Conservation (phyloP, 495 filamentous ascomycete genomes). For the Xylaria scruposa region DNA sequence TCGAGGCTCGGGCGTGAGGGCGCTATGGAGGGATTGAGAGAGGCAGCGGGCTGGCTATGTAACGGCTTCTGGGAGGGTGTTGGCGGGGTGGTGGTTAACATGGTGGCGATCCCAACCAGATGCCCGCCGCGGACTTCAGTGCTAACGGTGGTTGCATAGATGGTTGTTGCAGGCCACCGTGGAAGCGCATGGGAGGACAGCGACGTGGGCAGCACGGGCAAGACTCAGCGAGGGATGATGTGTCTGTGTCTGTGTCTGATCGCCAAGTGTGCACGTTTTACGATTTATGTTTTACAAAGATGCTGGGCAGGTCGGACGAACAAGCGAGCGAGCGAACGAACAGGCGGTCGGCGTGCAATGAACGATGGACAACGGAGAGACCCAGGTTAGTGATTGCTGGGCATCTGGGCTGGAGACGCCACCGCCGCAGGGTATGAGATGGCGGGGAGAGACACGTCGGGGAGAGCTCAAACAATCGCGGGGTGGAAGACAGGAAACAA, state of each 20-base stretch:
- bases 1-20: conserved; percentile 47
- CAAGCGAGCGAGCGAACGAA: neutral
- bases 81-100: conserved; percentile 65
- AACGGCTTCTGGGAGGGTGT: conserved; percentile 75
- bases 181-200: conserved; percentile 11
- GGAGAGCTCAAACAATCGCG: neutral
- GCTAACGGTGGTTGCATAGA: conserved; percentile 33
- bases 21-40: conserved; percentile 40
- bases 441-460: neutral
- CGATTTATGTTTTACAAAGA: neutral
- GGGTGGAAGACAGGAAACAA: neutral
- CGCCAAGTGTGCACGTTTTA: neutral
- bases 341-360: neutral
- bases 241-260: conserved; percentile 1
- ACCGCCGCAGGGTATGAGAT: neutral
- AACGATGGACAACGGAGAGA: no score
- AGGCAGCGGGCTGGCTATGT: conserved; percentile 58
- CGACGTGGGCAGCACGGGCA: conserved; percentile 7
- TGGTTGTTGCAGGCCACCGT: conserved; percentile 22
- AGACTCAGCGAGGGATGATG: neutral
- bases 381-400: neutral
- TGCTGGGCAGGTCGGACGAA: neutral
- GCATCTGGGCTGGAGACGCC: neutral
- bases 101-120: conserved; percentile 64
- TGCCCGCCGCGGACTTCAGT: conserved; percentile 47